Conservation (phyloP, 495 filamentous ascomycete genomes). For the Penicillium manginii region DNA sequence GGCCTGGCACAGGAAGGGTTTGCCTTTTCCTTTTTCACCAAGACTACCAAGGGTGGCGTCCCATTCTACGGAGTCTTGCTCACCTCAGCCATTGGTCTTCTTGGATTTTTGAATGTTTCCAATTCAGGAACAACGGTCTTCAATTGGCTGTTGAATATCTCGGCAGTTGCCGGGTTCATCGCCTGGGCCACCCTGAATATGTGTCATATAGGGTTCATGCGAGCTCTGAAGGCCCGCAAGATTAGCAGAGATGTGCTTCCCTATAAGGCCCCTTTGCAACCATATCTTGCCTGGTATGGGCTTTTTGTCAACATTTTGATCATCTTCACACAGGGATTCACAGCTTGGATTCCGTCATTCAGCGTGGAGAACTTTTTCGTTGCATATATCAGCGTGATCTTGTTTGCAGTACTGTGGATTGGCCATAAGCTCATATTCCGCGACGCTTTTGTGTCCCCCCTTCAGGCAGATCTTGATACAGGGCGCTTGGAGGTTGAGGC, state of each 20-base stretch:
- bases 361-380: conserved; percentile 52
- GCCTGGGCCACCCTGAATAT: conserved; percentile 58
- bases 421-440: conserved; percentile 51
- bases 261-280: conserved; percentile 53
- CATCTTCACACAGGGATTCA: conserved; percentile 64
- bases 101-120: conserved; percentile 50
- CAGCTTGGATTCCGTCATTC: conserved; percentile 59
- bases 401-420: conserved; percentile 53
- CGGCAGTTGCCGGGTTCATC: conserved; percentile 60
- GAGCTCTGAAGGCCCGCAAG: conserved; percentile 51
- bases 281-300: conserved; percentile 54
- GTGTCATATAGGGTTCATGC: conserved; percentile 58
- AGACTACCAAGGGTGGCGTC: conserved; percentile 41
- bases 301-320: conserved; percentile 62
- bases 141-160: conserved; percentile 56
- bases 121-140: conserved; percentile 40
- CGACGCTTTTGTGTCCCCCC: conserved; percentile 27
- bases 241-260: conserved; percentile 51
- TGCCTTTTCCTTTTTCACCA: conserved; percentile 52
- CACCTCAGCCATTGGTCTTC: conserved; percentile 45
- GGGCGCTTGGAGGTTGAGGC: conserved; percentile 25
- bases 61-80: conserved; percentile 43
- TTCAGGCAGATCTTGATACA: conserved; percentile 40
- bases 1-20: conserved; percentile 57
- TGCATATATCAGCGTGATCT: conserved; percentile 55